phyloP scores from a whole-genome alignment of 768 basidiomycete species.

The Cyclocybe cylindracea region DNA sequence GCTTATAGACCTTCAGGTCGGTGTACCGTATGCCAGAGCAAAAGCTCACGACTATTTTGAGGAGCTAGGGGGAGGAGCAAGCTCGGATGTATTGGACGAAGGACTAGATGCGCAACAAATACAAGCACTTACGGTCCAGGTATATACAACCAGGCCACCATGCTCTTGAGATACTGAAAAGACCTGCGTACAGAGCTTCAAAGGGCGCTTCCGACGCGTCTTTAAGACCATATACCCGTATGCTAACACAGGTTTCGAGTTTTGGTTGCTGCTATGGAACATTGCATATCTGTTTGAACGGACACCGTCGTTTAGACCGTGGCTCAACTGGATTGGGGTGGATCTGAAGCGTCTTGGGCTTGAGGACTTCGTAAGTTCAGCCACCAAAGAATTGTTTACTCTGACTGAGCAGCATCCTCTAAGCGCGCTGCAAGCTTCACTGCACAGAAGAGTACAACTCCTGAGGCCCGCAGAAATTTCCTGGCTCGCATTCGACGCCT shows the following conservation, averaged over 20 bases:
- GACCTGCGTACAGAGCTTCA: constrained; percentile 43
- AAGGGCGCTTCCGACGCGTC: constrained; percentile 51
- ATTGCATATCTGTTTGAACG: constrained; percentile 88
- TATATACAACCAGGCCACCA: constrained; percentile 24
- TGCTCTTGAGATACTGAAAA: neutral
- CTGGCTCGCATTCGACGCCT: constrained; percentile 46
- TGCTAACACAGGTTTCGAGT: constrained; percentile 73
- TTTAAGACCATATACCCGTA: constrained; percentile 86
- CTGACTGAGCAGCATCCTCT: neutral
- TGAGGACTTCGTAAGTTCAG: constrained; percentile 70
- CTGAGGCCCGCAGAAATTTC: constrained; percentile 34
- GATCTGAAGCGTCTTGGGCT: constrained; percentile 77
- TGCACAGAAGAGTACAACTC: constrained; percentile 28
- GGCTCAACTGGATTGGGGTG: constrained; percentile 84
- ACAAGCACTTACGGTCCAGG: constrained; percentile 53
- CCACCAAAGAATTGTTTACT: neutral
- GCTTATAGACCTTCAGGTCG: constrained; percentile 52
- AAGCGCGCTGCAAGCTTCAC: constrained; percentile 44
- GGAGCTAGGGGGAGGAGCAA: constrained; percentile 79
- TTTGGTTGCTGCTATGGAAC: constrained; percentile 84
- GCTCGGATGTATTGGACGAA: constrained; percentile 65
- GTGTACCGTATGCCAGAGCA: constrained; percentile 85
- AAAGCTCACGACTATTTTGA: constrained; percentile 93
- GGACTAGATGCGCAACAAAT: constrained; percentile 43
- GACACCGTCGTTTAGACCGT: constrained; percentile 87